Evolutionary conservation across 371 early-diverging fungal species (phyloP), one percentile per base, ranked within the genome.

Genomic region (Nosema granulosis): DNA sequence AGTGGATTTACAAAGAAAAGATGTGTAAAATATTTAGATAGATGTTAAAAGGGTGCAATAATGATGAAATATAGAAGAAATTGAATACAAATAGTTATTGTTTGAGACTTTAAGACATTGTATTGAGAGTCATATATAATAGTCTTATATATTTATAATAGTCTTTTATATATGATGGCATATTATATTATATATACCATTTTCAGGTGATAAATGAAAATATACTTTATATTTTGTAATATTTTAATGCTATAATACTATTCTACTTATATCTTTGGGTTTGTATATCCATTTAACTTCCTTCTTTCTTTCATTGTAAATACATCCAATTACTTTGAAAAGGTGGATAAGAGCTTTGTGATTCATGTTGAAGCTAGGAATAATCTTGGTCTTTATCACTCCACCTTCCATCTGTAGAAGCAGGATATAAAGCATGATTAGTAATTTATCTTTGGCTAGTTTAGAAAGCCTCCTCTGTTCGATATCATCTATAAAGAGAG

Each of bases 351-450:
- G 66, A 24, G 34, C 62, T 13, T 74, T 20, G 11, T 59, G 37
- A 9, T 37, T 35, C 43, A 59, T 50, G 32, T 63, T 63, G 29
- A 74, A 74, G 38, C 32, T 31, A 26, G 74, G 74, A 22, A 74
- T 22, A 31, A 58, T 35, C 13, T 38, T 13, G 12, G 51, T 61
- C 13, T 65, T 49, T 12, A 74, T 51, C 26, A 22, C 51, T 18
- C 52, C 63, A 22, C 59, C 66, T 24, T 65, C 34, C 4, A 74
- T 63, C 20, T 74, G 74, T 20, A 74, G 51, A 22, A 74, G 29
- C 4, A 74, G 13, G 52, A 74, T 74, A 37, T 74, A 74, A 28
- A 63, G 31, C 20, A 59, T 63, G 35, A 74, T 52, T 0, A 66
- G 37, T 24, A 74, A 56, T 37, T 28, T 61, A 54, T 74, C 74